A percentile compares a stretch with the other conserved stretches of the same genome.
These are phyloP conservation scores for Iberis pinnata DNA, from an alignment of 345 rosid genomes.

Conservation along the genomic window DNA sequence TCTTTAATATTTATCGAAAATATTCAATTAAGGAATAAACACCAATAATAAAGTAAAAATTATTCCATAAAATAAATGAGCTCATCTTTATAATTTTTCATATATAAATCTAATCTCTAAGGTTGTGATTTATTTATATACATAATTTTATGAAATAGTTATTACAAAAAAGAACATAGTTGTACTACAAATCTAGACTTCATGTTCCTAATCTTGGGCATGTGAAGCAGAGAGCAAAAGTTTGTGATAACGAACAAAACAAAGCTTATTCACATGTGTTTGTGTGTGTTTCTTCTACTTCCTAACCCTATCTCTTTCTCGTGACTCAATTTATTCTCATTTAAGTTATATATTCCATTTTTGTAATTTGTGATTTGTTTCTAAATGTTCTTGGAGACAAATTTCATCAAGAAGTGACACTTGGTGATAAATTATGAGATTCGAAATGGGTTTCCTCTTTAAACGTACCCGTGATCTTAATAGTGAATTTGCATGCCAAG, in stretches of 20 bases:
- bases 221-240: slow-evolving; percentile 22
- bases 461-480: slow-evolving; percentile 19
- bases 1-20: too few relatives aligned
- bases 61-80: too few relatives aligned
- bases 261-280: slow-evolving; percentile 21
- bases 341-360: neutral
- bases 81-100: too few relatives aligned
- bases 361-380: slow-evolving; percentile 3
- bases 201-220: slow-evolving; percentile 27
- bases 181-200: slow-evolving; percentile 18
- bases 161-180: neutral
- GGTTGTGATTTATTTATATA: neutral
- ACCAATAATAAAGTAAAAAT: too few relatives aligned
- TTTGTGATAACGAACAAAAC: slow-evolving; percentile 14
- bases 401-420: slow-evolving; percentile 1
- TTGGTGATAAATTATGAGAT: neutral
- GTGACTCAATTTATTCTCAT: slow-evolving; percentile 13
- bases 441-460: neutral
- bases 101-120: neutral
- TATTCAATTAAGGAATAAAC: too few relatives aligned
- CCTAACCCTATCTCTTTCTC: slow-evolving; percentile 21
- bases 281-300: slow-evolving; percentile 20
- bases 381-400: slow-evolving; percentile 2
- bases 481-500: slow-evolving; percentile 11
- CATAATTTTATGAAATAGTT: neutral